Conservation (phyloP, 192 early-diverging fungal genomes). For the Coemansia sp. region DNA sequence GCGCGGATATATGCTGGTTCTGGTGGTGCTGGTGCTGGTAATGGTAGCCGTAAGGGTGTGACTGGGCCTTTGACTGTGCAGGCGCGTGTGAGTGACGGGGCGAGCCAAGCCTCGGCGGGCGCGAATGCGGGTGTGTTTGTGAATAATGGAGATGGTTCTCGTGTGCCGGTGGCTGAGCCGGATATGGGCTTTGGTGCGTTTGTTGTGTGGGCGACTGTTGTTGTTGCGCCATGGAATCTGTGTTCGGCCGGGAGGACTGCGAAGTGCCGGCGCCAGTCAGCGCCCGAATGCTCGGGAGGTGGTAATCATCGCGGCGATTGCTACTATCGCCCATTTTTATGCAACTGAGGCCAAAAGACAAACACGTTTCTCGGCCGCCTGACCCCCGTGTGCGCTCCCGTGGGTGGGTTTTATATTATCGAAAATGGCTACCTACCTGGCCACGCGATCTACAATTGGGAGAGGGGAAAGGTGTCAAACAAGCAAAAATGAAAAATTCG, state of each 20-base stretch:
- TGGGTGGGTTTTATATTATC: not conserved
- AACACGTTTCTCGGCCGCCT: not conserved
- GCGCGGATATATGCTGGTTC: not conserved
- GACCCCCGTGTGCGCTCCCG: not conserved
- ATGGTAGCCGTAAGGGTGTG: not conserved
- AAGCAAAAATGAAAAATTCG: not conserved
- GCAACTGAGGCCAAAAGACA: not conserved
- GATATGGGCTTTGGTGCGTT: not conserved
- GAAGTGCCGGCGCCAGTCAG: conserved; percentile 22
- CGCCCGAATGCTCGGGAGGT: conserved; percentile 40
- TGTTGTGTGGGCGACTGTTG: conserved; percentile 6
- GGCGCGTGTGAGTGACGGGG: conserved; percentile 1
- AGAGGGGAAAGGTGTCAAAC: not conserved
- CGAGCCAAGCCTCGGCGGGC: not conserved
- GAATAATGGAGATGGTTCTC: conserved; percentile 1
- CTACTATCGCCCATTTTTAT: conserved; percentile 25
- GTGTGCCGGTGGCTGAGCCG: conserved; percentile 1
- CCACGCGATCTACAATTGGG: too few species aligned
- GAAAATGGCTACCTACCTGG: not conserved
- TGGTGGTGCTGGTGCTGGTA: not conserved
- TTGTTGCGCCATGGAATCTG: not conserved
- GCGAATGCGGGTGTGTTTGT: not conserved
- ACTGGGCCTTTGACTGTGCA: conserved; percentile 13
- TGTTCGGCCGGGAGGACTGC: conserved; percentile 1
- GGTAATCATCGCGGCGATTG: conserved; percentile 17